Evolutionary conservation across 108 stramenopile genomes (phyloP), one percentile per base, ranked within the genome.

Genomic region (Mayamaea pseudoterrestris): DNA sequence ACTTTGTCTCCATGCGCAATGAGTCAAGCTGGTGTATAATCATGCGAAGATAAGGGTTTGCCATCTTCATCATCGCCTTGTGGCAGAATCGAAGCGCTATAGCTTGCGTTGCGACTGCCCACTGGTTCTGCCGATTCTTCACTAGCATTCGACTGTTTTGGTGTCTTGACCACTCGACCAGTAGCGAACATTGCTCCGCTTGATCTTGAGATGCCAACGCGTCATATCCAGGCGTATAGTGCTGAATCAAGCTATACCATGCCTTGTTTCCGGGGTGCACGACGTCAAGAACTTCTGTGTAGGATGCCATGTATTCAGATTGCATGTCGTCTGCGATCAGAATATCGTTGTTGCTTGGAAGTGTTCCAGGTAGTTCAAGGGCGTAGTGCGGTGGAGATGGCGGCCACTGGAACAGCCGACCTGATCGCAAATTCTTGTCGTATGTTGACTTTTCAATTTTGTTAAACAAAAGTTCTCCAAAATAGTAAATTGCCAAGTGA

Each of bases 191-290:
- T 8, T 70, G 52, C 1, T 41, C 28, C 2, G 48, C 25, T 46
- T 70, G 41, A 17, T 63, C 31, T 4, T 16, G 21, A 7, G 2
- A 18, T 4, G 69, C 14, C n/a, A 75, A 26, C 2, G 0, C 9
- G 6, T 23, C 27, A 36, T 68, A 74, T 11, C 24, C 35, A 28
- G 31, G 20, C 7, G 53, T 31, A 29, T 45, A 53, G 2, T 25
- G 26, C 2, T 53, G 30, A 1, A 60, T 36, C 30, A 67, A 21
- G 20, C 35, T 9, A 5, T 63, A 70, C 56, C 58, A 67, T 14
- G 27, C 18, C 2, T 21, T 31, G 44, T 77, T 77, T 37, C 76
- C 76, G 25, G 71, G 68, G 43, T 77, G 76, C 5, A 55, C 44
- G 28, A 59, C 31, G 22, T 72, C 71, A 3, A 72, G 1, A 13